phyloP scores from a whole-genome alignment of 148 eudicot species.

The Drosera capensis region DNA sequence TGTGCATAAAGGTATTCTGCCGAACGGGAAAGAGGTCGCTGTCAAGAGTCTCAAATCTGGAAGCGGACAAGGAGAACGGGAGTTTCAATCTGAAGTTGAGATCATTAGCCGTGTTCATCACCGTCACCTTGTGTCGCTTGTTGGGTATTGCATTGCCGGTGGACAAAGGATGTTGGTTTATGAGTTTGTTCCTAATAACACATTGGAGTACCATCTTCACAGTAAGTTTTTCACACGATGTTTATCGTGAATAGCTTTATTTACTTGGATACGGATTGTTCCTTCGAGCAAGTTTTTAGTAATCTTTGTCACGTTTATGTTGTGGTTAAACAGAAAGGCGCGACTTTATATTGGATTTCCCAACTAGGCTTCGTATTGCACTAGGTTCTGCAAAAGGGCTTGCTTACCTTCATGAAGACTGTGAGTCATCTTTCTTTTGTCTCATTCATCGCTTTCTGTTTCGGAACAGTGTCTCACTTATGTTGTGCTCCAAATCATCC shows the following conservation, averaged over 20 bases:
- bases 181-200: constrained; percentile 62
- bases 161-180: constrained; percentile 64
- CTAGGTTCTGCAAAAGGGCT: constrained; percentile 88
- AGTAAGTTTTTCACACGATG: constrained; percentile 19
- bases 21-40: constrained; percentile 46
- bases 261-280: neutral
- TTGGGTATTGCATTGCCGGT: constrained; percentile 59
- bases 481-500: neutral
- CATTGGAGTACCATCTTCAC: constrained; percentile 66
- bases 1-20: constrained; percentile 55
- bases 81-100: constrained; percentile 70
- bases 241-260: neutral
- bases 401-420: constrained; percentile 80
- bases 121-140: constrained; percentile 70
- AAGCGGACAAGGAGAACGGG: constrained; percentile 84
- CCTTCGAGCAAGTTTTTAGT: no score
- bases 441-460: neutral
- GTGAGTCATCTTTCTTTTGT: constrained; percentile 19
- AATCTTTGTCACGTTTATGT: neutral
- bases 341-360: constrained; percentile 43
- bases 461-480: neutral
- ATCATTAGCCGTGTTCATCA: constrained; percentile 85
- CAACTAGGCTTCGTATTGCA: constrained; percentile 62
- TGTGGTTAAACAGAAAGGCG: constrained; percentile 26
- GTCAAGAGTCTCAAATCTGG: constrained; percentile 74